Base-by-base conservation (phyloP, 495 filamentous ascomycete genomes). In the Xylaria sp. region DNA sequence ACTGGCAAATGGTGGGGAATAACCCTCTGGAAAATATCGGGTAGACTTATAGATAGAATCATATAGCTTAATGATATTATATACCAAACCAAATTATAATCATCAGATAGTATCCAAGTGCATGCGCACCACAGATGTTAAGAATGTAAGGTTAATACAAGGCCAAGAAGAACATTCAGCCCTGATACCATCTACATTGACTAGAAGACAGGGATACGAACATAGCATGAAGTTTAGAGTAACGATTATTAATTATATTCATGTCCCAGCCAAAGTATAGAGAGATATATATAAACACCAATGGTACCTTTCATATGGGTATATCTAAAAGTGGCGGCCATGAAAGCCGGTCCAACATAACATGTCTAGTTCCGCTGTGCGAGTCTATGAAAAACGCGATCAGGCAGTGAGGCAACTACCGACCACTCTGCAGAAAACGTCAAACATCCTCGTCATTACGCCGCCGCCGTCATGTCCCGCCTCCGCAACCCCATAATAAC, bases 371-470 rank as follows among this genome's bases (percentile, higher is more conserved):
- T 55, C 11, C 48, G 50, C 46, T 33, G 9, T 29, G 52, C 35
- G 19, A 68, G 53, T 55, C 44, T 50, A 50, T 53, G 15, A 53
- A 61, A n/a, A 69, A 43, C 12, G 31, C 21, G 61, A 55, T 70
- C 68, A 35, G 8, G 58, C 41, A 17, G 35, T n/a, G 35, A 64
- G 35, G 26, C 68, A 70, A 26, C 44, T 35, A 17, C 44, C n/a
- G 35, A 64, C 26, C 43, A 58, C 9, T 2, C 19, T 33, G 19
- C 35, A 57, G 21, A 57, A 46, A 70, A 61, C 35, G 40, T 29
- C 68, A 29, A 58, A 3, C 15, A 70, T 37, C 50, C 17, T 65
- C 21, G 8, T 48, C 35, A 71, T 59, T 35, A 68, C 21, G 3
- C 66, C 26, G 5, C 24, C 17, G 1, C 61, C 17, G n/a, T n/a